Evolutionary conservation across 2,329 filamentous ascomycete genomes (phyloP).

Genomic region (Pseudogymnoascus sp.): DNA sequence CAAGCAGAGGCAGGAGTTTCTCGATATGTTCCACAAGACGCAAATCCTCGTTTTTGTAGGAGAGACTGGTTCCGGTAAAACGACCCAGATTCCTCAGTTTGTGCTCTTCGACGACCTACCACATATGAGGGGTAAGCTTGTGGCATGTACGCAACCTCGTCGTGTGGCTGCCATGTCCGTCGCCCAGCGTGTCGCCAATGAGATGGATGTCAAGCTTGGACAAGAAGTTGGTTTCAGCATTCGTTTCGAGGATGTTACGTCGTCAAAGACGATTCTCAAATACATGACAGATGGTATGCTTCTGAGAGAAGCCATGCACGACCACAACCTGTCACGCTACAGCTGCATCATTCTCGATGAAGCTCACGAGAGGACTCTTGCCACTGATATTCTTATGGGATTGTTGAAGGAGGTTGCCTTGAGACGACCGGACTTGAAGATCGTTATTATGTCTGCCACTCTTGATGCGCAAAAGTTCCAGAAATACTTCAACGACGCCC

Average conservation of each 20-base stretch:
- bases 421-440: constrained; percentile 82
- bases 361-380: constrained; percentile 93
- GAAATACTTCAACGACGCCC: constrained; percentile 90
- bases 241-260: constrained; percentile 93
- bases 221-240: constrained; percentile 98
- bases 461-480: constrained; percentile 98
- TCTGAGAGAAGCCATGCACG: constrained; percentile 90
- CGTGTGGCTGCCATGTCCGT: constrained; percentile 98
- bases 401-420: constrained; percentile 82
- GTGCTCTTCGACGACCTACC: constrained; percentile 95
- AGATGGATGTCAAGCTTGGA: constrained; percentile 88
- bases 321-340: constrained; percentile 84
- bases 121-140: constrained; percentile 75
- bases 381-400: constrained; percentile 96
- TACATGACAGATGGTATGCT: constrained; percentile 99
- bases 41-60: constrained; percentile 98
- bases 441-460: constrained; percentile 98
- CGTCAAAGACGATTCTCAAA: constrained; percentile 83
- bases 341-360: constrained; percentile 98
- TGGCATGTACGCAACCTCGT: constrained; percentile 94
- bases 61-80: constrained; percentile 98
- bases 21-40: constrained; percentile 82
- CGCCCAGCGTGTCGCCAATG: constrained; percentile 92
- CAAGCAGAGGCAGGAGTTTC: constrained; percentile 88
- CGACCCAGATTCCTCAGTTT: constrained; percentile 97